Evolutionary conservation across 106 monocot genomes (phyloP), one percentile per base, ranked within the genome.

Genomic region (Allium fistulosum): DNA sequence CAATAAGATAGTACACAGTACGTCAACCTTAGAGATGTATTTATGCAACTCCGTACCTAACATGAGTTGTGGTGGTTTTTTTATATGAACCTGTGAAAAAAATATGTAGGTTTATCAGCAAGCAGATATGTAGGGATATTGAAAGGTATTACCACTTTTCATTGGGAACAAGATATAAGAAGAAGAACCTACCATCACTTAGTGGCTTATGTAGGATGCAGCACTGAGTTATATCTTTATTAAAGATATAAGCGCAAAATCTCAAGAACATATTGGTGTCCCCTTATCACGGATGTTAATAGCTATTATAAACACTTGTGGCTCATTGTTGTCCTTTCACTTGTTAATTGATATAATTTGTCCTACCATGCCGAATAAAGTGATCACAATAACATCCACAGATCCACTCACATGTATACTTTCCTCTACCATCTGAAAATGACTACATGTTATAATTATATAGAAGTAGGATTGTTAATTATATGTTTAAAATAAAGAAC

Each of bases 201-300:
- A 68, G 56, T 77, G 72, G 8, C 46, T 13, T 76, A 49, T 57
- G 45, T 60, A 68, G 68, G 47, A 72, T 51, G 50, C 50, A 62
- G 74, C 84, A 85, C 80, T 80, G 62, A 49, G 60, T 9, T 10
- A 52, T 37, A 77, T 59, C 71, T 71, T 69, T 74, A 77, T 58
- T 77, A 16, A 52, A 69, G 53, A 74, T 73, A 73, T 70, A 77
- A 52, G 59, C 62, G 17, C 11, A 16, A 5, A 14, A 26, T 1
- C 7, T 10, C 6, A 11, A 57, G 63, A 26, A 26, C 17, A 59
- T 57, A 22, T 61, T 64, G 28, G 63, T 71, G 58, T 57, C 75
- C 61, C 71, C 17, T 46, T 57, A 26, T 59, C 66, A 71, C 62
- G 53, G 9, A 48, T 65, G 17, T 59, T 57, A 62, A 62, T 66